These are phyloP conservation scores for Oidium heveae DNA, from an alignment of 2,329 filamentous ascomycete species.

Conservation along the genomic window DNA sequence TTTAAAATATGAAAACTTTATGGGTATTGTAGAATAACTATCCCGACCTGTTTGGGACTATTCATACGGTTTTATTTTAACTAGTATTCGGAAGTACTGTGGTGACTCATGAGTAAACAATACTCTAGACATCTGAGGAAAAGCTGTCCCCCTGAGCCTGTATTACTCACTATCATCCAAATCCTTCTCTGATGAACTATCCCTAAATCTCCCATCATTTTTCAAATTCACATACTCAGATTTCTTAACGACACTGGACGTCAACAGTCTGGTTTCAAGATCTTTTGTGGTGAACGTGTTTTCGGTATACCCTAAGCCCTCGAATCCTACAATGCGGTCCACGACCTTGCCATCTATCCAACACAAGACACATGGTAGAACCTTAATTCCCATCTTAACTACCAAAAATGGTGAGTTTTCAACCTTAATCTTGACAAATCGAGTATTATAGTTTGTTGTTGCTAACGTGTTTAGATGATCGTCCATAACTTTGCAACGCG, in stretches of 20 bases:
- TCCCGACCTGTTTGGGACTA: too few species aligned
- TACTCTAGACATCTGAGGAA: too few species aligned
- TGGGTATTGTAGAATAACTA: too few species aligned
- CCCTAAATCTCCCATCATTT: not conserved
- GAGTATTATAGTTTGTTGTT: slow-evolving; percentile 29
- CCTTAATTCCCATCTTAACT: slow-evolving; percentile 28
- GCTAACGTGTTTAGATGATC: slow-evolving; percentile 21
- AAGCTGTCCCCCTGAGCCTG: too few species aligned
- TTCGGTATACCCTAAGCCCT: slow-evolving; percentile 24
- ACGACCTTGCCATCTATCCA: slow-evolving; percentile 28
- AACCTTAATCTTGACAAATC: slow-evolving; percentile 31
- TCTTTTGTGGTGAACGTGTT: slow-evolving; percentile 28
- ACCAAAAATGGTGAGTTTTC: slow-evolving; percentile 34
- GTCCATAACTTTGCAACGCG: slow-evolving; percentile 18
- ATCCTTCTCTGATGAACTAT: not conserved
- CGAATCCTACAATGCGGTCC: slow-evolving; percentile 32
- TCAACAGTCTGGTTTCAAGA: slow-evolving; percentile 25
- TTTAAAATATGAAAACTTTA: too few species aligned
- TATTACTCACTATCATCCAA: too few species aligned
- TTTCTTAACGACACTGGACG: slow-evolving; percentile 18
- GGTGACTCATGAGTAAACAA: too few species aligned
- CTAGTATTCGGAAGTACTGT: too few species aligned
- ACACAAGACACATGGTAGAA: slow-evolving; percentile 30
- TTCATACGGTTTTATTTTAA: too few species aligned
- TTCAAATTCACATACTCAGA: not conserved